phyloP scores from a whole-genome alignment of 2,329 filamentous ascomycete species.

The Epichloe hybrida region DNA sequence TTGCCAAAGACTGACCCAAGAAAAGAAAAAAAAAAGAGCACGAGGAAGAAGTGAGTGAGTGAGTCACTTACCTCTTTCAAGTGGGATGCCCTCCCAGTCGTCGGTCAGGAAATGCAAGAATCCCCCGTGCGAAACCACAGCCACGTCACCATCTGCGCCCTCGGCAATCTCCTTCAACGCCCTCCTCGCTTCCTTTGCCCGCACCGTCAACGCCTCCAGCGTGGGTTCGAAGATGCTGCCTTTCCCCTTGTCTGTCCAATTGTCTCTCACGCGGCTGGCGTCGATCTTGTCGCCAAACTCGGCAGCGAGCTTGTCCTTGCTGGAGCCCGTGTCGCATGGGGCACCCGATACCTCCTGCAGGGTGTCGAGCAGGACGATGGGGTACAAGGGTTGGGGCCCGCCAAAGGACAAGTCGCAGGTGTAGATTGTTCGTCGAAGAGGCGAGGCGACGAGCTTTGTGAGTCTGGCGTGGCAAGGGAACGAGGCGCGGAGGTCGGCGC shows the following conservation, averaged over 20 bases:
- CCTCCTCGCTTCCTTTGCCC: slow-evolving; percentile 46
- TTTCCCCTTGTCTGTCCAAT: slow-evolving; percentile 56
- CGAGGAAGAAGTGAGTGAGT: background rate
- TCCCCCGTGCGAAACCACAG: slow-evolving; percentile 73
- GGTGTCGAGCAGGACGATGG: slow-evolving; percentile 55
- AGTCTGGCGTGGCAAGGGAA: slow-evolving; percentile 56
- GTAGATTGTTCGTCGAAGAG: slow-evolving; percentile 67
- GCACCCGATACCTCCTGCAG: slow-evolving; percentile 65
- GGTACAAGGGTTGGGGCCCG: slow-evolving; percentile 24
- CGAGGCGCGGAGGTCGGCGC: slow-evolving; percentile 40
- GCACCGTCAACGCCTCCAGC: slow-evolving; percentile 39
- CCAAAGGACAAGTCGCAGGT: slow-evolving; percentile 62
- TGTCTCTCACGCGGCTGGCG: slow-evolving; percentile 42
- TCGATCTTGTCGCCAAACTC: slow-evolving; percentile 55
- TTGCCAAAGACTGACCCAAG: background rate
- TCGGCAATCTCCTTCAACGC: slow-evolving; percentile 38
- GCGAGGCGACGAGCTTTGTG: slow-evolving; percentile 63
- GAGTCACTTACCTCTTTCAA: slow-evolving; percentile 23
- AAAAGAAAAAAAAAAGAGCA: background rate
- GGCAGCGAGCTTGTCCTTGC: slow-evolving; percentile 35
- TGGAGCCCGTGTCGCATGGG: slow-evolving; percentile 64
- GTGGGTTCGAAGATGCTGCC: slow-evolving; percentile 32
- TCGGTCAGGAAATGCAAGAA: slow-evolving; percentile 76
- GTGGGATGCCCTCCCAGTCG: slow-evolving; percentile 54
- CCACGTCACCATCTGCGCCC: slow-evolving; percentile 46